Percentiles rank a stretch among this genome's conserved stretches.
phyloP scores from a whole-genome alignment of 2,329 filamentous ascomycete genomes.

The Cladosporium cucumerinum region DNA sequence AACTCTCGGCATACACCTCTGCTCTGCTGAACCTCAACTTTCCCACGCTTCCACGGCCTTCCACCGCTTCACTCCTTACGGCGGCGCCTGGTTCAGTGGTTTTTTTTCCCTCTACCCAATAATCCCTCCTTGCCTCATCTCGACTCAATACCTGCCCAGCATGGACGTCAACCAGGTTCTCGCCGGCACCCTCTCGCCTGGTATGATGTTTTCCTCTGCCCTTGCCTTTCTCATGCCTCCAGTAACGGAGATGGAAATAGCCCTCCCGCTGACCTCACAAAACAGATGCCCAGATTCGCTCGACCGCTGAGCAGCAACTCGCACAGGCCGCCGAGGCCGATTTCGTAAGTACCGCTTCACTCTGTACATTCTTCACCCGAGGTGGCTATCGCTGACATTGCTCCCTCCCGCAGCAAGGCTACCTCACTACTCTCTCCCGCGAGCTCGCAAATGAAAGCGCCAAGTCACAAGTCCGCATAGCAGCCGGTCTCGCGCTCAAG shows the following conservation, averaged over 20 bases:
- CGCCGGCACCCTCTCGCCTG: conserved; percentile 90
- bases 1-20: background rate
- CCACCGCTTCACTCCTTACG: conserved; percentile 15
- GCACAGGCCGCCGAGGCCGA: conserved; percentile 87
- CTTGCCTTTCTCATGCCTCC: background rate
- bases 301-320: conserved; percentile 90
- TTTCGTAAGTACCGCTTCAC: conserved; percentile 66
- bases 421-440: conserved; percentile 87
- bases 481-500: conserved; percentile 93
- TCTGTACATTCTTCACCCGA: background rate
- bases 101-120: background rate
- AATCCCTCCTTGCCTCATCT: background rate
- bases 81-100: conserved; percentile 11
- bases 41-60: background rate
- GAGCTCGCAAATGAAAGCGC: conserved; percentile 89
- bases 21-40: background rate
- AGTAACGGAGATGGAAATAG: background rate
- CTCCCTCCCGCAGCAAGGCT: conserved; percentile 65
- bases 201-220: conserved; percentile 57
- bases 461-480: conserved; percentile 79
- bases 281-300: conserved; percentile 82
- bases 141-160: conserved; percentile 42
- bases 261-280: conserved; percentile 29
- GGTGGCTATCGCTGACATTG: conserved; percentile 20
- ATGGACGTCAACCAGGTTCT: conserved; percentile 99